A percentile compares a stretch with the other conserved stretches of the same genome.
Evolutionary conservation across 352 stramenopile species (phyloP).

Genomic region (Globisporangium takayamanum): DNA sequence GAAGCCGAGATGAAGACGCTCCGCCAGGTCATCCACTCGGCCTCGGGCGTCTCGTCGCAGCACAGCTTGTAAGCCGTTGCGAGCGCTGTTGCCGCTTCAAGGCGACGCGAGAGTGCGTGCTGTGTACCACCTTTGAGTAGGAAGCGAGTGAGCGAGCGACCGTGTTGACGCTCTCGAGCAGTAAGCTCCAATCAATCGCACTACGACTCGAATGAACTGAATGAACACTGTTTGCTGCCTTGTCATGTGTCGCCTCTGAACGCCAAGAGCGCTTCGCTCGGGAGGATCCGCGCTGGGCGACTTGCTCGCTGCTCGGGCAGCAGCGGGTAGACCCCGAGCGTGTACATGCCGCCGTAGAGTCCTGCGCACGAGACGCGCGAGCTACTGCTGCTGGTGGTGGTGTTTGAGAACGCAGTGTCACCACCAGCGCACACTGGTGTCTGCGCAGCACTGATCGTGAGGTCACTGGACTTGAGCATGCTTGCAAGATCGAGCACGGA

Average conservation of each 20-base stretch:
- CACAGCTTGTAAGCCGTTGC: conserved; percentile 3
- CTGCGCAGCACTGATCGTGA: conserved; percentile 5
- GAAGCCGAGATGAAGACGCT: conserved; percentile 64
- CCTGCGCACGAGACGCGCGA: conserved; percentile 1
- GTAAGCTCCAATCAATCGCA: background rate
- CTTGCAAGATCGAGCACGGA: background rate
- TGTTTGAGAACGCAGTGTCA: background rate
- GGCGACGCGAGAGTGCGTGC: background rate
- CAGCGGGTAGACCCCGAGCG: conserved; percentile 4
- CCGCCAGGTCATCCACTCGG: conserved; percentile 49
- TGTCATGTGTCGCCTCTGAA: background rate
- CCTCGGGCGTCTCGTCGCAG: conserved; percentile 7
- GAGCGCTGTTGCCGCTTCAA: background rate
- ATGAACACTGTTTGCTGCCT: background rate
- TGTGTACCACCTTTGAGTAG: background rate
- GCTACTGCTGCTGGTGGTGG: background rate
- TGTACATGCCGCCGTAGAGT: conserved; percentile 9
- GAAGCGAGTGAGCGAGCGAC: background rate
- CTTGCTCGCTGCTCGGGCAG: background rate
- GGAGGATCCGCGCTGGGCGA: background rate
- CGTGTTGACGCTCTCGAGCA: background rate
- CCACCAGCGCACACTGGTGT: conserved; percentile 2
- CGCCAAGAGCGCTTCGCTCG: background rate
- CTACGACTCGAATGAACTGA: too few species aligned
- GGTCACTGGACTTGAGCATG: background rate